Evolutionary conservation across 2,329 filamentous ascomycete genomes (phyloP), one percentile per base, ranked within the genome.

Genomic region (Paecilomyces fulvus): DNA sequence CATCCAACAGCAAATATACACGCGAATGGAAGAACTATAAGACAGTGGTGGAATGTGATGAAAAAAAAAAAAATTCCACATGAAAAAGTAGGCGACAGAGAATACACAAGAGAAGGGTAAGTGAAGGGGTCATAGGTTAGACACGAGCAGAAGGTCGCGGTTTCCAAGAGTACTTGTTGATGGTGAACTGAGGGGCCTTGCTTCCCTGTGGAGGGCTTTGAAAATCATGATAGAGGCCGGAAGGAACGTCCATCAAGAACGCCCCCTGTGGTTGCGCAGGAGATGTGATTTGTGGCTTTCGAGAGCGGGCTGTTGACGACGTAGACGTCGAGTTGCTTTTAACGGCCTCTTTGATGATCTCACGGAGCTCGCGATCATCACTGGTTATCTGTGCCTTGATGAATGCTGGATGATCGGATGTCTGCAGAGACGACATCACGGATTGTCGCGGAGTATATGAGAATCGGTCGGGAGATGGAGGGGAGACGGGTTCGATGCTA

Each of bases 311-410:
- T 10, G 43, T 58, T 11, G 67, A 51, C 4, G 64, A 23, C 20
- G 55, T 58, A n/a, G 63, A n/a, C 25, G 58, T 33, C 25, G 61
- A 37, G 25, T 63, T 64, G 33, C 62, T 60, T 64, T 79, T 80
- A 57, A 73, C 79, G 55, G 79, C 70, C 1, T 85, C 81, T 59
- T 83, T 87, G 62, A 95, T 72, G 46, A 96, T 85, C 0, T 87
- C 80, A 11, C 80, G 80, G 1, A 97, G 76, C 67, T 96, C 92
- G 28, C 82, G 75, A 48, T 95, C 89, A 55, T 85, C 79, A 31
- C 79, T 82, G 5, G 85, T 83, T 63, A 96, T 94, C 71, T 99
- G 94, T 0, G 94, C 92, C 64, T 83, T 86, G 53, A 97, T 80
- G 67, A 94, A 94, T 8, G 79, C 74, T 3, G 84, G 65, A 30